These are phyloP conservation scores for Mucor circinelloides DNA, from an alignment of 371 early-diverging fungal species.

Conservation along the genomic window DNA sequence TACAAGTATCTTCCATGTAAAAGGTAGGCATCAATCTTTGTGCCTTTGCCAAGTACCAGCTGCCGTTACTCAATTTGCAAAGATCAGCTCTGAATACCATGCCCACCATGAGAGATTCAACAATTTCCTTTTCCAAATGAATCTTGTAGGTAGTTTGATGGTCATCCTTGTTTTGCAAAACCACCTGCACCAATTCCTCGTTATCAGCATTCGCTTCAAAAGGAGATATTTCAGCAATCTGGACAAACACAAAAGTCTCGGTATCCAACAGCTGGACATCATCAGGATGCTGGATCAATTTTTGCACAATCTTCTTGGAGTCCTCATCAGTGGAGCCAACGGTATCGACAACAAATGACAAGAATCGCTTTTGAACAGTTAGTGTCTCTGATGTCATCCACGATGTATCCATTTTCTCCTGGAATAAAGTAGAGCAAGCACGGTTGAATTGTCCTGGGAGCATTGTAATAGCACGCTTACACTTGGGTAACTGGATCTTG, in stretches of 20 bases:
- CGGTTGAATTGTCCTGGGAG: constrained; percentile 52
- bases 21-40: constrained; percentile 47
- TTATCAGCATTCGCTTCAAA: background rate
- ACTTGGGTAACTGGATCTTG: constrained; percentile 51
- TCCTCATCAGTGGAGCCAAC: constrained; percentile 23
- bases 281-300: constrained; percentile 17
- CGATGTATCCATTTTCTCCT: constrained; percentile 35
- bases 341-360: constrained; percentile 28
- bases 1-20: constrained; percentile 44
- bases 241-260: constrained; percentile 23
- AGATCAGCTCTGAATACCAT: constrained; percentile 44
- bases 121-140: constrained; percentile 33
- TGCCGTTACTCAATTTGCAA: constrained; percentile 36
- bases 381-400: constrained; percentile 27
- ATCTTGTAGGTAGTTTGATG: constrained; percentile 20
- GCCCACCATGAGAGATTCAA: constrained; percentile 29
- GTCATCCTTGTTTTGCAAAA: constrained; percentile 21
- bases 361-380: constrained; percentile 27
- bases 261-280: constrained; percentile 22
- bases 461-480: constrained; percentile 37
- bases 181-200: constrained; percentile 21
- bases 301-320: constrained; percentile 12
- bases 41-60: constrained; percentile 46
- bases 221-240: constrained; percentile 19
- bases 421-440: constrained; percentile 51